These are phyloP conservation scores for Fusarium sp. DNA, from an alignment of 2,329 filamentous ascomycete species.

Conservation along the genomic window DNA sequence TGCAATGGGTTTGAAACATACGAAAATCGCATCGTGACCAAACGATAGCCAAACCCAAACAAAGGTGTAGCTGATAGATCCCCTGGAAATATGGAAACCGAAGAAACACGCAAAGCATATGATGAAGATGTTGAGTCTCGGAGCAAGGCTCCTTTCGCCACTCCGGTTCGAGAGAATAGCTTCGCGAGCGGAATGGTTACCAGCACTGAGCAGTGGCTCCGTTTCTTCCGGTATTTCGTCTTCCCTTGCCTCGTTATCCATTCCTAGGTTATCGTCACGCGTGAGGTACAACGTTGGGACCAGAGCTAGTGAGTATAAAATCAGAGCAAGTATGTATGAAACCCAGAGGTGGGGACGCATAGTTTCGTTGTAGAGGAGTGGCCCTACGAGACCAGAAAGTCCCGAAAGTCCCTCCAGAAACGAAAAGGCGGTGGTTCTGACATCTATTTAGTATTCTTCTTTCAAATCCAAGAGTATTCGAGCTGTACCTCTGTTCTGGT, in stretches of 20 bases:
- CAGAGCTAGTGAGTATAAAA: neutral
- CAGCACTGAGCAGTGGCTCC: neutral
- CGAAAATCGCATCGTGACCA: neutral
- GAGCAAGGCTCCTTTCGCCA: neutral
- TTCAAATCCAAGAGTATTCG: fast-evolving
- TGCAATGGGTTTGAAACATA: neutral
- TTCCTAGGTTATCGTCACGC: neutral
- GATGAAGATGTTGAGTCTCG: neutral
- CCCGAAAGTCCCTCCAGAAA: conserved; percentile 1
- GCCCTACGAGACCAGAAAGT: neutral
- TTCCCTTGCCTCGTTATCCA: neutral
- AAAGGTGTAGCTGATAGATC: neutral
- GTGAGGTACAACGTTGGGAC: neutral
- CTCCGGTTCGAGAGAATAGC: too few species aligned
- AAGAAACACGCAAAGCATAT: conserved; percentile 9
- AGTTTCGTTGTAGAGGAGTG: neutral
- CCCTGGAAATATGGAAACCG: neutral
- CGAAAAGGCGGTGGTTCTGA: conserved; percentile 1
- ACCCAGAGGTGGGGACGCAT: neutral
- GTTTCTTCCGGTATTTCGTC: neutral
- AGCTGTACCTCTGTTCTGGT: neutral
- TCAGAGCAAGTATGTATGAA: neutral
- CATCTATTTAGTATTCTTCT: neutral
- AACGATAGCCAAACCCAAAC: neutral
- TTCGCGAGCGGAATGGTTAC: neutral